A percentile compares a stretch with the other conserved stretches of the same genome.
Conservation (phyloP, 192 early-diverging fungal genomes). For the Entomortierella chlamydospora region DNA sequence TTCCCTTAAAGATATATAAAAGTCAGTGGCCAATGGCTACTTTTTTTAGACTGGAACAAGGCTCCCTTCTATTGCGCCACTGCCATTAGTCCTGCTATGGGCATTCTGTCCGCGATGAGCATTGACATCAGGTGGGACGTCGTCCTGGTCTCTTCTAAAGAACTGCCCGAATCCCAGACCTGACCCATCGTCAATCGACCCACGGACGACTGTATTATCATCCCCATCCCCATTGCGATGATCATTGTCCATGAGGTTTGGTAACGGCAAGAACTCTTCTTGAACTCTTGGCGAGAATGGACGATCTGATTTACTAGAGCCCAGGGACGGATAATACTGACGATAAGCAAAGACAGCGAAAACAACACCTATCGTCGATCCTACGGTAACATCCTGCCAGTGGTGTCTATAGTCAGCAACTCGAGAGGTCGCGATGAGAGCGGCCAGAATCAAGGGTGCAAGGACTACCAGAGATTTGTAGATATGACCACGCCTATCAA, state of each 20-base stretch:
- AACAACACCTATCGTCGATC: conserved; percentile 63
- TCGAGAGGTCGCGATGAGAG: conserved; percentile 73
- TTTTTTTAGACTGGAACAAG: neutral
- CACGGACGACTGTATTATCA: neutral
- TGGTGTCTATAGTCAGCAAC: conserved; percentile 83
- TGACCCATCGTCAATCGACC: neutral
- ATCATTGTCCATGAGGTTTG: neutral
- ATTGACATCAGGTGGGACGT: neutral
- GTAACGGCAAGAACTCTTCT: conserved; percentile 20
- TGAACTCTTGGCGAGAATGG: conserved; percentile 44
- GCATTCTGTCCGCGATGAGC: neutral
- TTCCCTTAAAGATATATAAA: too few species aligned
- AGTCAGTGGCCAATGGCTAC: too few species aligned
- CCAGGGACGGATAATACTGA: conserved; percentile 71
- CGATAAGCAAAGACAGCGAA: conserved; percentile 76
- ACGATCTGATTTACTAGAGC: conserved; percentile 18
- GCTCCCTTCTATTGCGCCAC: neutral
- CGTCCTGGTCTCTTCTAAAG: conserved; percentile 16
- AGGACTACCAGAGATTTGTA: conserved; percentile 76
- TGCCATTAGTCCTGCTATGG: conserved; percentile 6
- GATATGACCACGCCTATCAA: conserved; percentile 73
- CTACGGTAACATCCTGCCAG: conserved; percentile 79
- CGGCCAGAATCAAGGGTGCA: conserved; percentile 68
- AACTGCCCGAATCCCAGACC: conserved; percentile 18
- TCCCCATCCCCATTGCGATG: conserved; percentile 12